A percentile compares a stretch with the other conserved stretches of the same genome.
Evolutionary conservation across 345 rosid genomes (phyloP).

Genomic region (Heritiera fomes): DNA sequence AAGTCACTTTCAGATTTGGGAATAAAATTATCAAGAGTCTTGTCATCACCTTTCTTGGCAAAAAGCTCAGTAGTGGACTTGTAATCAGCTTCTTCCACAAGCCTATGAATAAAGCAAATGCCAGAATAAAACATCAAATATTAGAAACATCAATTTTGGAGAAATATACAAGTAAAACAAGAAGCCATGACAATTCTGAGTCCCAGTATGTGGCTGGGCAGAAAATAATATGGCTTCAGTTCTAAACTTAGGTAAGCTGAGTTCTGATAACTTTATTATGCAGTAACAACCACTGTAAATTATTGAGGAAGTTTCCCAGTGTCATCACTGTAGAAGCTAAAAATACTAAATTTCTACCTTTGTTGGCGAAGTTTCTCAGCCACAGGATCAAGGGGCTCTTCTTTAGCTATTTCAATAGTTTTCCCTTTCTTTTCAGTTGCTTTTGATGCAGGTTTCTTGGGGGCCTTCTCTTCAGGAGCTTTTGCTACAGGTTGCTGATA

Average conservation of each 20-base stretch:
- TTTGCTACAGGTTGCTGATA: slow-evolving; percentile 45
- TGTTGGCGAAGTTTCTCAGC: slow-evolving; percentile 80
- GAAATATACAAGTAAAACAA: neutral
- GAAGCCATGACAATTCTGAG: neutral
- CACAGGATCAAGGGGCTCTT: slow-evolving; percentile 59
- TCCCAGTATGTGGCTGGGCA: neutral
- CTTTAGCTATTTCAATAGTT: slow-evolving; percentile 38
- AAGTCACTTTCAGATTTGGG: slow-evolving; percentile 96
- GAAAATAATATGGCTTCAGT: neutral
- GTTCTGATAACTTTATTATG: neutral
- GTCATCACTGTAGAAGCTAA: neutral
- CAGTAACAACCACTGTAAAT: neutral
- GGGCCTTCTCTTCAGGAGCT: slow-evolving; percentile 44
- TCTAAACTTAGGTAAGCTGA: neutral
- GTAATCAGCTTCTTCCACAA: slow-evolving; percentile 95
- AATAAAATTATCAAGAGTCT: slow-evolving; percentile 64
- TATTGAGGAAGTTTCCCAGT: neutral
- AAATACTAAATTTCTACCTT: slow-evolving; percentile 44
- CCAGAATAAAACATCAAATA: neutral
- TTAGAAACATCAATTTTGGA: neutral
- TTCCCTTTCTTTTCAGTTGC: slow-evolving; percentile 57
- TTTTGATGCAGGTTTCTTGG: slow-evolving; percentile 53
- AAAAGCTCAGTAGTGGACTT: slow-evolving; percentile 72
- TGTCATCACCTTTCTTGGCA: slow-evolving; percentile 56
- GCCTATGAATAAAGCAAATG: slow-evolving; percentile 44